phyloP scores from a whole-genome alignment of 2,329 filamentous ascomycete species.

The Venturia carpophila region DNA sequence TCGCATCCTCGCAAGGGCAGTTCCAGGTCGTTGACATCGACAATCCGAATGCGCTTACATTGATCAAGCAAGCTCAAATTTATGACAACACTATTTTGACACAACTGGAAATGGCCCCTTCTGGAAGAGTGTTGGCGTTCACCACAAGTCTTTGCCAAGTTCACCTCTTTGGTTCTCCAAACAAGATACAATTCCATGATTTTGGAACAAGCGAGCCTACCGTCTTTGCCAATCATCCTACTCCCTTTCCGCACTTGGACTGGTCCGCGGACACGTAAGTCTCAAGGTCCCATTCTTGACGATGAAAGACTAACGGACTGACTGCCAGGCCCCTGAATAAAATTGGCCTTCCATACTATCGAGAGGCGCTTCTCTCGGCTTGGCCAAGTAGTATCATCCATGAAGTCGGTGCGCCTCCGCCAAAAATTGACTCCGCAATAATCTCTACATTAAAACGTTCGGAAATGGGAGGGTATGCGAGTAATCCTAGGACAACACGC shows the following conservation, averaged over 20 bases:
- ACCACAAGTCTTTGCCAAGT: constrained; percentile 71
- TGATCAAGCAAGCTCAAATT: constrained; percentile 68
- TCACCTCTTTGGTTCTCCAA: constrained; percentile 80
- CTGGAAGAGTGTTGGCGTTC: constrained; percentile 76
- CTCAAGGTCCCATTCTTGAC: neutral
- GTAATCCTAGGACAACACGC: constrained; percentile 62
- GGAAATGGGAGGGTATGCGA: constrained; percentile 71
- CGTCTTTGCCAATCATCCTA: constrained; percentile 61
- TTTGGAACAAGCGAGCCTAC: constrained; percentile 58
- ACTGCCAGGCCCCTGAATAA: constrained; percentile 64
- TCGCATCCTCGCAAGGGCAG: constrained; percentile 84
- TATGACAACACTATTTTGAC: constrained; percentile 57
- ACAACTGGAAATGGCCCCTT: constrained; percentile 78
- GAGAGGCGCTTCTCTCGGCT: constrained; percentile 76
- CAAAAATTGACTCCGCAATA: constrained; percentile 64
- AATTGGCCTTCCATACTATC: constrained; percentile 88
- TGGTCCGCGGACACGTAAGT: constrained; percentile 64
- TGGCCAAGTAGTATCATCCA: constrained; percentile 81
- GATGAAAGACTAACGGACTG: neutral
- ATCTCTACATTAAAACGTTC: constrained; percentile 60
- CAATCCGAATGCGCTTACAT: constrained; percentile 81
- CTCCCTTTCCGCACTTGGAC: constrained; percentile 54
- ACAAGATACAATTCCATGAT: constrained; percentile 81
- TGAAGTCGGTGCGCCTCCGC: constrained; percentile 75
- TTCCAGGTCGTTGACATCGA: constrained; percentile 94